phyloP scores from a whole-genome alignment of 1,284 basidiomycete species.

The Polyporus tsugae region DNA sequence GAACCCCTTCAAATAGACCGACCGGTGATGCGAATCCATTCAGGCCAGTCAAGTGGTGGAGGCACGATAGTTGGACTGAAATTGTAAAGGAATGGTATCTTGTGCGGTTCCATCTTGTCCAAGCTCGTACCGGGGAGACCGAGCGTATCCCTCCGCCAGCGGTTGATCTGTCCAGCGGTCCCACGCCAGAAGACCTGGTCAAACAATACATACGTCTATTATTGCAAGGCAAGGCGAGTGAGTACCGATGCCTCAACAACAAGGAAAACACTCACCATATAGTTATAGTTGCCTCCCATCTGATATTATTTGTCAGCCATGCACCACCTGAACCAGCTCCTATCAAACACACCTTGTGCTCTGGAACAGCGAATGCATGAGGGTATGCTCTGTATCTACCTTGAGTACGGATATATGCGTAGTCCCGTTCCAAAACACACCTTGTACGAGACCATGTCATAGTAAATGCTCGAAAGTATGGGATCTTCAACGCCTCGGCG shows the following conservation, averaged over 20 bases:
- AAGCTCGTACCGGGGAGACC: constrained; percentile 83
- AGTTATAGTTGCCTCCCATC: constrained; percentile 98
- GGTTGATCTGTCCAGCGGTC: constrained; percentile 92
- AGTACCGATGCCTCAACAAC: not conserved
- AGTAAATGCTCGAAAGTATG: constrained; percentile 93
- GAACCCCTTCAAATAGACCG: constrained; percentile 12
- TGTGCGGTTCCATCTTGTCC: constrained; percentile 95
- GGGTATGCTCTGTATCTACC: constrained; percentile 80
- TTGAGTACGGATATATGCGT: constrained; percentile 9
- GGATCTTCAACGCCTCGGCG: constrained; percentile 92
- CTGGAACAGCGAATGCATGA: constrained; percentile 97
- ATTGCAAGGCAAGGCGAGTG: not conserved
- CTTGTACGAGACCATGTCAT: constrained; percentile 87
- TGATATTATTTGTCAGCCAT: constrained; percentile 41
- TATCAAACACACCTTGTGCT: constrained; percentile 67
- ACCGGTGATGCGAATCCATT: constrained; percentile 97
- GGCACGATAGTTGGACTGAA: constrained; percentile 92
- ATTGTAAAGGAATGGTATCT: constrained; percentile 97
- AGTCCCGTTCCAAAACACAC: constrained; percentile 42
- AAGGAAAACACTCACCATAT: constrained; percentile 77
- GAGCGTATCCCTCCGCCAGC: constrained; percentile 88
- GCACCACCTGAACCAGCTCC: not conserved
- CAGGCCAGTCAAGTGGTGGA: constrained; percentile 95
- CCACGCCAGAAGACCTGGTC: constrained; percentile 99
- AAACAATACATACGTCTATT: constrained; percentile 88